phyloP scores from a whole-genome alignment of 164 flowering plant species.

The Piper betle region DNA sequence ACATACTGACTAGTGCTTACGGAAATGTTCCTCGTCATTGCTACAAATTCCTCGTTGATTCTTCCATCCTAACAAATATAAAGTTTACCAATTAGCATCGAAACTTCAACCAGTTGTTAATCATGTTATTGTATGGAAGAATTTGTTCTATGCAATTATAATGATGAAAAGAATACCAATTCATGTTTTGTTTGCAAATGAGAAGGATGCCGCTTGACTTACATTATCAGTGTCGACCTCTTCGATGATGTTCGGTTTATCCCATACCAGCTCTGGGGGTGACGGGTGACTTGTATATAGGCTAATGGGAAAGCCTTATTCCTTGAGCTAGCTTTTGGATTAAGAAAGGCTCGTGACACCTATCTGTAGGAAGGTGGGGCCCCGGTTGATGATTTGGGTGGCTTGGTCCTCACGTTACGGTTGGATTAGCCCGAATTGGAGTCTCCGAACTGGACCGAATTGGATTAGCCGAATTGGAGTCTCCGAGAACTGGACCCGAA shows the following conservation, averaged over 20 bases:
- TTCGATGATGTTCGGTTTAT: slow-evolving; percentile 24
- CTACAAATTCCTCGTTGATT: slow-evolving; percentile 79
- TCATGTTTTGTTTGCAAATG: not conserved
- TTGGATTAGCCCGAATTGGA: no score
- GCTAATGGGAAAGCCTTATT: no score
- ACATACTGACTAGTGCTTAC: not conserved
- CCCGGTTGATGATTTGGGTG: no score
- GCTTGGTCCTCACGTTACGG: no score
- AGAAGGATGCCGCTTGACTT: slow-evolving; percentile 8
- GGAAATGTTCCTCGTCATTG: slow-evolving; percentile 84
- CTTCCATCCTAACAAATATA: slow-evolving; percentile 61
- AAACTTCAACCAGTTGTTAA: not conserved
- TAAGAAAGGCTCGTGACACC: no score
- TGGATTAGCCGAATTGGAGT: no score
- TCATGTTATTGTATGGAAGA: not conserved
- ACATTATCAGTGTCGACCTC: slow-evolving; percentile 94
- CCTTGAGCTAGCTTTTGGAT: no score
- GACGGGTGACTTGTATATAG: not conserved
- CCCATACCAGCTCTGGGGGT: not conserved
- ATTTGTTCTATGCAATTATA: no score
- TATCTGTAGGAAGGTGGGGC: no score
- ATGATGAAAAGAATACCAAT: not conserved
- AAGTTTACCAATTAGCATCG: not conserved
- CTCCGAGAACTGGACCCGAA: no score
- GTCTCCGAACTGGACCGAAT: no score